Evolutionary conservation across 495 filamentous ascomycete species (phyloP), one percentile per base, ranked within the genome.

Genomic region (Annulohypoxylon nitens): DNA sequence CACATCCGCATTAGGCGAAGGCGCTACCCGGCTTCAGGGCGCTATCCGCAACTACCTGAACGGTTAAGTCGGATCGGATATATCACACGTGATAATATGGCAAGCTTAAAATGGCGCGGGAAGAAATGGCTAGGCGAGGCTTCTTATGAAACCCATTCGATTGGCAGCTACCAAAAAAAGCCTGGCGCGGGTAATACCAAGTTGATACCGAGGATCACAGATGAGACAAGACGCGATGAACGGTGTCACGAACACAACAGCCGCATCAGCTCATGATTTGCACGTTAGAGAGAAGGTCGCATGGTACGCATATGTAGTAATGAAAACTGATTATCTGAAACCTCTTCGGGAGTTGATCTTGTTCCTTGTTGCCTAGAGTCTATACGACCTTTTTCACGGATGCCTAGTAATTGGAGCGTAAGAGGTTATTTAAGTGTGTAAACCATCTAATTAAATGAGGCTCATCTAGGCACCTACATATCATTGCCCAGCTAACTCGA

Each of bases 41-140:
- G 95, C 95, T 67, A 92, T 98, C 76, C 86, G 92, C 74, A 92
- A 86, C 81, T 98, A 98, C 82, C 82, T 98, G 53, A 83, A 82
- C 63, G 80, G 77, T 71, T 86, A 77, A 71, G 43, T 11, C 9
- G n/a, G 0, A 7, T 43, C 50, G 12, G 25, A 14, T 18, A 25
- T 7, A 30, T 30, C 26, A 30, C 26, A 30, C 26, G 30, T 30
- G 4, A 10, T 11, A 36, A 23, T 33, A 33, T 4, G 45, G 14
- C 43, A n/a, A 62, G 30, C 2, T 43, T 12, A 54, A 33, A 16
- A 54, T 54, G 36, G 53, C 9, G 5, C 2, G 36, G 23, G 57
- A 16, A 2, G 55, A 39, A 37, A 50, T 12, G 16, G 53, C 12
- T 12, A 12, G 64, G 33, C 47, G 33, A 12, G 20, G 9, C 16